Evolutionary conservation across 2,329 filamentous ascomycete species (phyloP), one percentile per base, ranked within the genome.

Genomic region (Pseudogymnoascus verrucosus): DNA sequence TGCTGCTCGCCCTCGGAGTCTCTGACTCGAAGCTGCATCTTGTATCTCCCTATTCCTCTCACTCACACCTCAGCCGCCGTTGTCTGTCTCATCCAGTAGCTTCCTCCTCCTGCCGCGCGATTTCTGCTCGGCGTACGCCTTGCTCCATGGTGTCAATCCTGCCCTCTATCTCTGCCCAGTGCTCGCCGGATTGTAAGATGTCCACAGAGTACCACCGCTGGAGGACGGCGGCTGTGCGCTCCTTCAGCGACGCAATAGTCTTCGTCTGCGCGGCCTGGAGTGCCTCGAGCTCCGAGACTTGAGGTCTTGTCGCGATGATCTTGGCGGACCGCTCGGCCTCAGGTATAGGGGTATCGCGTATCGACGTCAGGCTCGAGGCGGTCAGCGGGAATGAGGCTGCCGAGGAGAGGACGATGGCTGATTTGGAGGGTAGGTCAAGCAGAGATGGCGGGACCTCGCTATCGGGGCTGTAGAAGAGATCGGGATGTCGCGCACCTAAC

Each of bases 351-450:
- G 71, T 67, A 61, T 74, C 73, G 19, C 67, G 63, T 26, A 74
- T 70, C 1, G 72, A 74, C 3, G 69, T 74, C 16, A 74, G 64
- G 28, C 69, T 68, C 21, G 72, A 74, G n/a, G 72, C 72, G 1
- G 72, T 73, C 2, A 69, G 67, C 1, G 71, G 70, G 61, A 72
- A 74, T 21, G 71, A 68, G 62, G 68, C 72, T 4, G 73, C 72
- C 11, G 71, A 73, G 37, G 73, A 69, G 36, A 74, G 68, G 7
- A 74, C 63, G 19, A 73, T 73, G 19, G 72, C 68, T 21, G 71
- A 37, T 37, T 73, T 66, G 19, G 63, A 68, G 5, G 64, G 51
- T 0, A 68, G 67, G 34, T 74, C 72, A 7, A 74, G 64, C 2
- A 68, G 69, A 1, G 70, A 72, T 1, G 71, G 71, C 21, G 69